A percentile compares a stretch with the other conserved stretches of the same genome.
These are phyloP conservation scores for Thraustotheca clavata DNA, from an alignment of 352 stramenopile species.

Conservation along the genomic window DNA sequence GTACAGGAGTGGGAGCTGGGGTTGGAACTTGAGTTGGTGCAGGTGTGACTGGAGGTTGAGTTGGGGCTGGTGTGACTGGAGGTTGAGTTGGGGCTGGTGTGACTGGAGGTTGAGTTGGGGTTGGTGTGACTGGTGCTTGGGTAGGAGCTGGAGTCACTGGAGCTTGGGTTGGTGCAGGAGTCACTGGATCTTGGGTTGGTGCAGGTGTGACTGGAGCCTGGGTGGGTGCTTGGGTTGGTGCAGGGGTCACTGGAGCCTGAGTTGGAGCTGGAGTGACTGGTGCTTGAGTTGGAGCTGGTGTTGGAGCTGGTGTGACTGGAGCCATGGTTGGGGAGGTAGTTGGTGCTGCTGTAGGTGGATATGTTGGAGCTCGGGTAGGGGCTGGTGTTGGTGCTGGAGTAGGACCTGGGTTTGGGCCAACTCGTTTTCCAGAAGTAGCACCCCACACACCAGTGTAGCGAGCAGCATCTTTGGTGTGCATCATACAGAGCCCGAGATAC, in stretches of 20 bases:
- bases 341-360: neutral
- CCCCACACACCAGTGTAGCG: neutral
- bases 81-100: neutral
- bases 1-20: neutral
- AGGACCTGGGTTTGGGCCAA: neutral
- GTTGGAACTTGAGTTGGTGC: neutral
- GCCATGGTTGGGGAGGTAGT: neutral
- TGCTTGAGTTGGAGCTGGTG: neutral
- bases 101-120: neutral
- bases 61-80: neutral
- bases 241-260: neutral
- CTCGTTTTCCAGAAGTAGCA: neutral
- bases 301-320: neutral
- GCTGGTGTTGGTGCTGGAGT: too few species aligned
- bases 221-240: neutral
- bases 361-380: neutral
- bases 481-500: neutral
- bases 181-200: neutral
- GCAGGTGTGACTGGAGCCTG: neutral
- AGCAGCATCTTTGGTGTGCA: neutral
- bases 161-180: neutral
- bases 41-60: neutral
- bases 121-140: neutral
- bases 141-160: neutral
- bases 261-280: neutral